Evolutionary conservation across 352 stramenopile species (phyloP).

Genomic region (Phytophthora fragariae): DNA sequence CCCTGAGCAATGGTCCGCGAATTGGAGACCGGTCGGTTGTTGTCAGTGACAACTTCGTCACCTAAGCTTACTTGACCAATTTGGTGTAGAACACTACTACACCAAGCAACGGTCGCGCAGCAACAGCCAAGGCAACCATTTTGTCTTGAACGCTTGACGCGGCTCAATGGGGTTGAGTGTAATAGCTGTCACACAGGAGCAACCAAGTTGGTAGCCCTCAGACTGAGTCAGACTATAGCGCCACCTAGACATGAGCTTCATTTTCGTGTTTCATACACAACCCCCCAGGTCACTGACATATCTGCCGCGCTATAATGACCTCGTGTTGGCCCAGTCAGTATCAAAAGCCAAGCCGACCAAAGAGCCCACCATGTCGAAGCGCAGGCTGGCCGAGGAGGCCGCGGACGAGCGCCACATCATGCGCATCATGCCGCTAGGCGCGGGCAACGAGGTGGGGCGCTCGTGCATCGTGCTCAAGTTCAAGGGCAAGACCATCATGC

Average conservation of each 20-base stretch:
- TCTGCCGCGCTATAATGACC: not conserved
- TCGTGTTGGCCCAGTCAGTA: not conserved
- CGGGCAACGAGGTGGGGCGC: conserved; percentile 98
- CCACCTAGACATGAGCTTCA: not conserved
- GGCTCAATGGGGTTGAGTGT: no score
- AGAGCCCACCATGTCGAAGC: conserved; percentile 66
- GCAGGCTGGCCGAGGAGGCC: conserved; percentile 71
- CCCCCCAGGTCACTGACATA: not conserved
- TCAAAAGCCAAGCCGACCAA: not conserved
- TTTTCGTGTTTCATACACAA: not conserved
- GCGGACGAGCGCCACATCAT: conserved; percentile 91
- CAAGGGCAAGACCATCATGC: conserved; percentile 98
- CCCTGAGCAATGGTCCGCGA: conserved; percentile 4
- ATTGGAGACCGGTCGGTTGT: not conserved
- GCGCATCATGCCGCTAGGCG: conserved; percentile 96
- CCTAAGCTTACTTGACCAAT: no score
- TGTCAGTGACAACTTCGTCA: not conserved
- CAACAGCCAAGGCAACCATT: no score
- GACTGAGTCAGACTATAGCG: no score
- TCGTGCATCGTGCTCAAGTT: conserved; percentile 99
- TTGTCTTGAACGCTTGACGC: no score
- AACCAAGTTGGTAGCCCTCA: no score
- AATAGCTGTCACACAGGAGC: no score
- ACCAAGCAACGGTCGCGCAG: no score
- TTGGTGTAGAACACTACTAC: no score